Conservation (phyloP, 2,329 filamentous ascomycete species). For the Calonectria ilicicola region DNA sequence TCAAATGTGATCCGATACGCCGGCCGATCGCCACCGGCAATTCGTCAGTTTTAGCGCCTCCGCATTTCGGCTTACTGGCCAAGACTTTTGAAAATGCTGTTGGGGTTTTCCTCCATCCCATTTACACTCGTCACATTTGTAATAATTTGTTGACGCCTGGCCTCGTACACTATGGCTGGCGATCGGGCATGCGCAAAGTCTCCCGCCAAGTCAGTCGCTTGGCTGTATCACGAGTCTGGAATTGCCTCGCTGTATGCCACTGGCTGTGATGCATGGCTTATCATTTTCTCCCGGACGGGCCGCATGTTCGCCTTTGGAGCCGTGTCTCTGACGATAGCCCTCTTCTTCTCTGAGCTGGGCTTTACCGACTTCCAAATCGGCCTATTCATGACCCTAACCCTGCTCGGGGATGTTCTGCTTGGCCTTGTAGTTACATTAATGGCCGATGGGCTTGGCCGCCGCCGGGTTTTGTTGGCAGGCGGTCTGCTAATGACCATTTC, state of each 20-base stretch:
- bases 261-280: conserved; percentile 51
- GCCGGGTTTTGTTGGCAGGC: conserved; percentile 64
- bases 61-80: conserved; percentile 20
- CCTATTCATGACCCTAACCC: conserved; percentile 73
- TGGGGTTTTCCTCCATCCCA: neutral
- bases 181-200: conserved; percentile 14
- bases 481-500: conserved; percentile 67
- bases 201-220: conserved; percentile 29
- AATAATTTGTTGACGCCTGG: neutral
- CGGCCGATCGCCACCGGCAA: neutral
- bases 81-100: neutral
- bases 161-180: neutral
- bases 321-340: conserved; percentile 69
- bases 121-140: neutral
- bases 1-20: conserved; percentile 7
- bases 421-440: conserved; percentile 68
- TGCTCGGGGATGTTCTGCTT: conserved; percentile 70
- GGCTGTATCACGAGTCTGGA: conserved; percentile 60
- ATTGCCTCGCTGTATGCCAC: conserved; percentile 58
- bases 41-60: conserved; percentile 6
- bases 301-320: conserved; percentile 75
- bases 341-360: conserved; percentile 68
- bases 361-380: conserved; percentile 71
- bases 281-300: conserved; percentile 52
- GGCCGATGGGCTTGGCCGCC: conserved; percentile 69